phyloP scores from a whole-genome alignment of 2,329 filamentous ascomycete species.

The Claviceps capensis region DNA sequence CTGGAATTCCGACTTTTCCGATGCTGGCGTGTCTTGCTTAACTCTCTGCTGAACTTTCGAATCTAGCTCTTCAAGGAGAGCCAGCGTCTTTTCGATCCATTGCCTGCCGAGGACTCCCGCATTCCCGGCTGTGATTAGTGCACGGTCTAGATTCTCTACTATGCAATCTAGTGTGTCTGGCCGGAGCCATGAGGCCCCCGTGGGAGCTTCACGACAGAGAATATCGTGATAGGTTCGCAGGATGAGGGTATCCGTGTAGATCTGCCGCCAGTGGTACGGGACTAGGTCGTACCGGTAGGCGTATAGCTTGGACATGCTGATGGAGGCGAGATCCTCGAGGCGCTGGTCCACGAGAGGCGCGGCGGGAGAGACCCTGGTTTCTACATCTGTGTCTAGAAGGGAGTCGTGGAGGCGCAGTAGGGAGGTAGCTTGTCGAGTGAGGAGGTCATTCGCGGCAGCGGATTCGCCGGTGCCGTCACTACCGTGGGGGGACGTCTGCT shows the following conservation, averaged over 20 bases:
- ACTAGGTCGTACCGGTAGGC: constrained; percentile 54
- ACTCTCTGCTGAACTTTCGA: constrained; percentile 7
- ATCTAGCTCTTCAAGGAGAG: constrained; percentile 21
- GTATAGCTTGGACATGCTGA: constrained; percentile 55
- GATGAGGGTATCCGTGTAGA: constrained; percentile 60
- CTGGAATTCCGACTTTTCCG: not conserved
- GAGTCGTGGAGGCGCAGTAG: constrained; percentile 13
- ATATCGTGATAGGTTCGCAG: constrained; percentile 38
- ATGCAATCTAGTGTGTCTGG: constrained; percentile 33
- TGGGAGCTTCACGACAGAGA: constrained; percentile 6
- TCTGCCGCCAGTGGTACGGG: constrained; percentile 51
- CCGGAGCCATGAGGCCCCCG: constrained; percentile 1
- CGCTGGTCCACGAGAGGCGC: constrained; percentile 24
- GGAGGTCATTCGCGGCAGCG: constrained; percentile 14
- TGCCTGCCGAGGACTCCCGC: constrained; percentile 35
- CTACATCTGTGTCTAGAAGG: not conserved
- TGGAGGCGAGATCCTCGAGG: constrained; percentile 40
- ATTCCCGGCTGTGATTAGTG: constrained; percentile 61
- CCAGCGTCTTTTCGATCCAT: constrained; percentile 39
- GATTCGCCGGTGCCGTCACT: constrained; percentile 2
- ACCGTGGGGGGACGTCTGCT: not conserved
- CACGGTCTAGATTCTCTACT: constrained; percentile 58
- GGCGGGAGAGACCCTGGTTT: not conserved
- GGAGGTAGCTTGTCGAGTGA: constrained; percentile 15
- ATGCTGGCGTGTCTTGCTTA: too few species aligned